Evolutionary conservation across 805 yeast genomes (phyloP).

Genomic region (Candida insectorum): DNA sequence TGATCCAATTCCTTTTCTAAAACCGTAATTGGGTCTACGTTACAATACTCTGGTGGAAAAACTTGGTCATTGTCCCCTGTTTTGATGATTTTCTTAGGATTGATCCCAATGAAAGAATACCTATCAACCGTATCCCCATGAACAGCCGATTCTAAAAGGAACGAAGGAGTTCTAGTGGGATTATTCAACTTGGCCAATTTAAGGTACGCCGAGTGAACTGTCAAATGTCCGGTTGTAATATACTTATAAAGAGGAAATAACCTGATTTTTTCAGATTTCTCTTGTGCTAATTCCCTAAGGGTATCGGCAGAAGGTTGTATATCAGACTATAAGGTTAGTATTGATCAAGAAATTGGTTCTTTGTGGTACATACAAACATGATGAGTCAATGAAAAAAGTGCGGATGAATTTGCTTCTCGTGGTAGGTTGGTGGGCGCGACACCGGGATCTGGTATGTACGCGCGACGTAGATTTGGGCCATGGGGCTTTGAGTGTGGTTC

Average conservation of each 20-base stretch:
- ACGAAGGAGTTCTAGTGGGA: constrained; percentile 57
- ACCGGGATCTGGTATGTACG: too few species aligned
- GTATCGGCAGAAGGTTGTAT: constrained; percentile 38
- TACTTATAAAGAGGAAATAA: constrained; percentile 78
- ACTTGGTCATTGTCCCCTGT: constrained; percentile 65
- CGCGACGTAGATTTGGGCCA: too few species aligned
- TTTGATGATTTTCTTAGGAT: constrained; percentile 75
- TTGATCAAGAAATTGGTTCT: neutral
- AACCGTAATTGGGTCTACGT: constrained; percentile 74
- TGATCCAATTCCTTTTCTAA: constrained; percentile 71
- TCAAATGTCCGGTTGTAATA: constrained; percentile 71
- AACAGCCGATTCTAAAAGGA: constrained; percentile 82
- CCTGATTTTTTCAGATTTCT: constrained; percentile 42
- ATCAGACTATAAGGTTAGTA: constrained; percentile 21
- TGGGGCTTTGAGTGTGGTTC: too few species aligned
- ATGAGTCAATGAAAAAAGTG: constrained; percentile 2
- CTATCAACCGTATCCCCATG: constrained; percentile 88
- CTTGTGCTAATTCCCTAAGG: constrained; percentile 20
- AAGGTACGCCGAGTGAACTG: constrained; percentile 88
- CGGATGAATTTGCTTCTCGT: neutral
- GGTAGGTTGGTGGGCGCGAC: too few species aligned
- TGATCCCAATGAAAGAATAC: constrained; percentile 85
- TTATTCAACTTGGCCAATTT: constrained; percentile 68
- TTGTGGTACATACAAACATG: constrained; percentile 23
- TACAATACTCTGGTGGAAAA: constrained; percentile 27